Evolutionary conservation across 805 yeast genomes (phyloP).

Genomic region (Suhomyces faveliae): DNA sequence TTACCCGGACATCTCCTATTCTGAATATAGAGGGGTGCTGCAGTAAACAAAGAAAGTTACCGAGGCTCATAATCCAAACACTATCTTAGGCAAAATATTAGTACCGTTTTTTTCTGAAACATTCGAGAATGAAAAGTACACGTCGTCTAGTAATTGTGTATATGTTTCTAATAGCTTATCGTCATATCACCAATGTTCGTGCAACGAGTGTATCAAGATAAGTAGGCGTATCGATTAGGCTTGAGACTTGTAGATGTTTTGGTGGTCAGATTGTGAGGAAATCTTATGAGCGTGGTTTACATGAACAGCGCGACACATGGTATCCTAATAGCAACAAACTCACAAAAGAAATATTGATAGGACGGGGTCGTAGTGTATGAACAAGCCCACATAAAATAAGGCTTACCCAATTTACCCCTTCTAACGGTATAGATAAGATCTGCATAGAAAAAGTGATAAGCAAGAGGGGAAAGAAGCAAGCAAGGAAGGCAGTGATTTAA

Average conservation of each 20-base stretch:
- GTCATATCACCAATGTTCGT: background rate
- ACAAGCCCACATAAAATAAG: background rate
- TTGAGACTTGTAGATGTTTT: background rate
- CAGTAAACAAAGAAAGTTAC: background rate
- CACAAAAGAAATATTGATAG: constrained; percentile 2
- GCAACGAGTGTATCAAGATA: background rate
- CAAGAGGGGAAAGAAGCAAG: background rate
- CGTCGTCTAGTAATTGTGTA: background rate
- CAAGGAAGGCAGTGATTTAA: background rate
- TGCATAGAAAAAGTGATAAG: background rate
- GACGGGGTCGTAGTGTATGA: background rate
- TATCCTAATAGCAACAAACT: background rate
- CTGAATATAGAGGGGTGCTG: background rate
- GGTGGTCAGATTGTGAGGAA: too few relatives aligned
- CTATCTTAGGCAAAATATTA: background rate
- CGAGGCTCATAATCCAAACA: background rate
- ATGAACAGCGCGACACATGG: background rate
- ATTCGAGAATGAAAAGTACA: background rate
- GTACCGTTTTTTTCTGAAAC: background rate
- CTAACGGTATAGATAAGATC: background rate
- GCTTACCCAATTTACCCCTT: background rate
- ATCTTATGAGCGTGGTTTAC: background rate
- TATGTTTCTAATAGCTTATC: too few relatives aligned
- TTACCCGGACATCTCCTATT: constrained; percentile 6
- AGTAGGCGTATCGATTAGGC: background rate